Evolutionary conservation across 1,284 basidiomycete genomes (phyloP).

Genomic region (Lentinula novae-zelandiae): DNA sequence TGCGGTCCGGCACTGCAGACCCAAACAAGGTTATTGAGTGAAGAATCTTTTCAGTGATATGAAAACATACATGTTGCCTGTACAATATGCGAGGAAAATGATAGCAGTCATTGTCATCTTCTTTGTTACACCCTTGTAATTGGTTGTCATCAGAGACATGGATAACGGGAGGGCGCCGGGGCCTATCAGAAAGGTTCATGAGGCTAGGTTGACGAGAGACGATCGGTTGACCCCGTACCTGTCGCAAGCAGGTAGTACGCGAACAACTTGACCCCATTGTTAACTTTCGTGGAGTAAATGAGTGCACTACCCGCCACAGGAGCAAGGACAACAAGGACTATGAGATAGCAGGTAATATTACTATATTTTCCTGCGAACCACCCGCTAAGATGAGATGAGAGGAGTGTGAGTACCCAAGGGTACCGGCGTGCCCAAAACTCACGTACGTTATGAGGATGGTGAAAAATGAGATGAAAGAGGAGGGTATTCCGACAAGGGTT

Average conservation of each 20-base stretch:
- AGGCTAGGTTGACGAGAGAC: too few relatives aligned
- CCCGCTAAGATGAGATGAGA: not conserved
- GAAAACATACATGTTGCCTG: conserved; percentile 1
- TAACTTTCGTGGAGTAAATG: not conserved
- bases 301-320: conserved; percentile 2
- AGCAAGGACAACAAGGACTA: not conserved
- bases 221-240: not conserved
- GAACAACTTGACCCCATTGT: not conserved
- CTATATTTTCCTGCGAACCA: not conserved
- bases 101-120: not conserved
- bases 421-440: not conserved
- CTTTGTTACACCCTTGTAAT: conserved; percentile 5
- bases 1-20: conserved; percentile 1
- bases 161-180: not conserved
- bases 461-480: conserved; percentile 1
- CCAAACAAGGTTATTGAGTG: not conserved
- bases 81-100: not conserved
- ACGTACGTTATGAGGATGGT: conserved; percentile 3
- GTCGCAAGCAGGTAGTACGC: conserved; percentile 1
- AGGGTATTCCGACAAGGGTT: not conserved
- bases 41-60: not conserved
- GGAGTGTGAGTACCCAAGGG: too few relatives aligned
- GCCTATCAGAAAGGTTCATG: not conserved
- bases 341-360: conserved; percentile 1
- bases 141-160: not conserved